Evolutionary conservation across 1,139 yeast genomes (phyloP).

Genomic region (Pichia norvegensis): DNA sequence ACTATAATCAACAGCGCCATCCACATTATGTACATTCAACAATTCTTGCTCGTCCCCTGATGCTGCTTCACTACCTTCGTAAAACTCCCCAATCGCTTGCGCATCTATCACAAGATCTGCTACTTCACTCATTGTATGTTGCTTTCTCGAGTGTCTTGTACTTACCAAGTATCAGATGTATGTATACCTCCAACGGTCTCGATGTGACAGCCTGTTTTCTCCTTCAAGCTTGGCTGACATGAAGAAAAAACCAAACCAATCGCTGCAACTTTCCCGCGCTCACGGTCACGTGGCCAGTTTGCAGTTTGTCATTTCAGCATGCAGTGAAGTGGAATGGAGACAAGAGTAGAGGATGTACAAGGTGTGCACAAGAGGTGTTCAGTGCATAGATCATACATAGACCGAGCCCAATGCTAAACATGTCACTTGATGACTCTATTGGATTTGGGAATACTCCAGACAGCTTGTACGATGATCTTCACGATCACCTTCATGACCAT

Average conservation of each 20-base stretch:
- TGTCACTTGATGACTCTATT: conserved; percentile 10
- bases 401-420: too few species aligned
- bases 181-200: too few species aligned
- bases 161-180: not conserved
- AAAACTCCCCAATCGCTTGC: not conserved
- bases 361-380: too few species aligned
- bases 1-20: not conserved
- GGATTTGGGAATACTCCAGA: conserved; percentile 15
- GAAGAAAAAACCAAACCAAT: too few species aligned
- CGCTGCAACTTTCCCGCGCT: too few species aligned
- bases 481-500: conserved; percentile 5
- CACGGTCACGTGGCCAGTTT: not conserved
- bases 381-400: too few species aligned
- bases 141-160: too few species aligned
- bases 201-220: too few species aligned
- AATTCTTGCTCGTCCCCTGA: not conserved
- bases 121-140: not conserved
- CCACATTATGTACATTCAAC: not conserved
- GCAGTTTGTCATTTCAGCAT: not conserved
- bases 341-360: too few species aligned
- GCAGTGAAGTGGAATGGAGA: too few species aligned
- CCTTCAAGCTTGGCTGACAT: too few species aligned
- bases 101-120: not conserved
- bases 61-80: conserved; percentile 2
- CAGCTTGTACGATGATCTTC: conserved; percentile 22